Percentiles rank a stretch among this genome's conserved stretches.
Evolutionary conservation across 1,284 basidiomycete species (phyloP).

Genomic region (Polyporus tsugae): DNA sequence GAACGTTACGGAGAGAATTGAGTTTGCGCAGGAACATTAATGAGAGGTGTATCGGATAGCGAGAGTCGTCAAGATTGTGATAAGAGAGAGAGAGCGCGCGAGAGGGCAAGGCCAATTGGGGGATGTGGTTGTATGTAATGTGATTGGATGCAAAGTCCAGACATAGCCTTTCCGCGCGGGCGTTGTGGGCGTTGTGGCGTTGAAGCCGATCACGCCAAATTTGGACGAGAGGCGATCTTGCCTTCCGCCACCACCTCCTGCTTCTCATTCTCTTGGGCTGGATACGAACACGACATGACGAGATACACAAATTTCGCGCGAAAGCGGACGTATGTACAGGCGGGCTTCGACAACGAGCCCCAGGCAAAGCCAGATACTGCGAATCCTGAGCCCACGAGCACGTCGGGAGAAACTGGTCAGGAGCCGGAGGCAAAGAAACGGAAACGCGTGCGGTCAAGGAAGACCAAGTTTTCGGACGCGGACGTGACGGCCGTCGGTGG

Average conservation of each 20-base stretch:
- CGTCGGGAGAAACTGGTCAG: conserved; percentile 4
- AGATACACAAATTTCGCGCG: conserved; percentile 74
- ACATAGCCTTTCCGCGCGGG: conserved; percentile 8
- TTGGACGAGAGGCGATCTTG: conserved; percentile 17
- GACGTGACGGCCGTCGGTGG: conserved; percentile 21
- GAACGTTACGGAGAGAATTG: conserved; percentile 20
- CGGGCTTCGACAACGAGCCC: conserved; percentile 53
- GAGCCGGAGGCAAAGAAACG: conserved; percentile 53
- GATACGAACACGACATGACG: conserved; percentile 59
- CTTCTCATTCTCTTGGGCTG: not conserved
- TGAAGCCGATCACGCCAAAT: conserved; percentile 19
- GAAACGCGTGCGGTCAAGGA: conserved; percentile 49
- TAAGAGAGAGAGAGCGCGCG: not conserved
- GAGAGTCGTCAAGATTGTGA: not conserved
- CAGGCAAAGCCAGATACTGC: conserved; percentile 8
- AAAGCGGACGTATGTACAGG: conserved; percentile 76
- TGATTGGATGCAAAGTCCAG: not conserved
- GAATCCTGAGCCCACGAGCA: not conserved
- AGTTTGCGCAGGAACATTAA: conserved; percentile 34
- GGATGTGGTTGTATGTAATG: not conserved
- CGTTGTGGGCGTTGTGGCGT: conserved; percentile 27
- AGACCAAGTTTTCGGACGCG: conserved; percentile 28
- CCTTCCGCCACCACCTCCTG: conserved; percentile 2
- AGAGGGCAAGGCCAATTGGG: not conserved
- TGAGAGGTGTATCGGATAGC: not conserved